Percentiles rank a stretch among this genome's conserved stretches.
Evolutionary conservation across 108 stramenopile genomes (phyloP).

Genomic region (Chaetoceros tenuissimus): DNA sequence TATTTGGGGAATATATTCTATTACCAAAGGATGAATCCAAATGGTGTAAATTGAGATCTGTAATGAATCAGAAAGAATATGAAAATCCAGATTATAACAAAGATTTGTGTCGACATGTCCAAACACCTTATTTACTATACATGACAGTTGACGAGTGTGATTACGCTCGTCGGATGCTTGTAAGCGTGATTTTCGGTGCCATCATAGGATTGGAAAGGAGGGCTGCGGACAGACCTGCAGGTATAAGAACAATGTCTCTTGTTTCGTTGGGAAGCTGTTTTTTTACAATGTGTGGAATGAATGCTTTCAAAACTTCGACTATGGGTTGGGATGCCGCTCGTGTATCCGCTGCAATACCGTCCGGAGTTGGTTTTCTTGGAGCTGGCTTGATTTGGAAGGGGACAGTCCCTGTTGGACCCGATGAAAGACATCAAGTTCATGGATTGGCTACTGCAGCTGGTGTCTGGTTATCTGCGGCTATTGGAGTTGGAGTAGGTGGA

Average conservation of each 20-base stretch:
- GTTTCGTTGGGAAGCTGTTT: slow-evolving; percentile 50
- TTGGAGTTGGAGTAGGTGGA: slow-evolving; percentile 45
- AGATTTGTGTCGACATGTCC: slow-evolving; percentile 17
- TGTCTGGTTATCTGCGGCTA: slow-evolving; percentile 47
- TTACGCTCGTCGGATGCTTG: slow-evolving; percentile 23
- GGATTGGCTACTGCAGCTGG: slow-evolving; percentile 56
- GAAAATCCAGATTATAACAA: slow-evolving; percentile 33
- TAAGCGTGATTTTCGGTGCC: slow-evolving; percentile 16
- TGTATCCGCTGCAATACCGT: slow-evolving; percentile 50
- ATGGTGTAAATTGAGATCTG: not conserved
- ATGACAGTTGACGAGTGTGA: slow-evolving; percentile 27
- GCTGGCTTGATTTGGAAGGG: slow-evolving; percentile 43
- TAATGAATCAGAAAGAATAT: not conserved
- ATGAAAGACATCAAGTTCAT: slow-evolving; percentile 20
- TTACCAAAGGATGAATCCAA: not conserved
- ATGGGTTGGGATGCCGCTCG: slow-evolving; percentile 37
- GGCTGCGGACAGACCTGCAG: slow-evolving; percentile 43
- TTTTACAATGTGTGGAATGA: slow-evolving; percentile 34
- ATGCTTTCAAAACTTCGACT: slow-evolving; percentile 37
- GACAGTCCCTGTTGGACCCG: not conserved
- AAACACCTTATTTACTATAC: slow-evolving; percentile 14
- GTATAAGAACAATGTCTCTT: slow-evolving; percentile 47
- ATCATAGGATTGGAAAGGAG: slow-evolving; percentile 38
- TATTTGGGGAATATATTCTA: not conserved
- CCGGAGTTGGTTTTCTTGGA: slow-evolving; percentile 54